These are phyloP conservation scores for Pyricularia pennisetigena DNA, from an alignment of 2,329 filamentous ascomycete genomes.

Conservation along the genomic window DNA sequence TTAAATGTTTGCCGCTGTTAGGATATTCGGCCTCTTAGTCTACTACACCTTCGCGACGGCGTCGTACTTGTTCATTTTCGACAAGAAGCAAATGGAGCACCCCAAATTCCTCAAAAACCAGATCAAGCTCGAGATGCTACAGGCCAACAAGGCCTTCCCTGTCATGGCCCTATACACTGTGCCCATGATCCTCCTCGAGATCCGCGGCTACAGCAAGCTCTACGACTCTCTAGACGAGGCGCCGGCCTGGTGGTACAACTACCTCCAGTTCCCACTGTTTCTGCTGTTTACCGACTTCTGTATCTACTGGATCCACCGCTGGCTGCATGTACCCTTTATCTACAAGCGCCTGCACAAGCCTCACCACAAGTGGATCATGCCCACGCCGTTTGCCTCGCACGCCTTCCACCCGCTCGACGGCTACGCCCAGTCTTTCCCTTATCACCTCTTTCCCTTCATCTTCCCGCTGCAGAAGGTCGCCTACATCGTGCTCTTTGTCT, in stretches of 20 bases:
- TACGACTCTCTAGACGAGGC: conserved; percentile 73
- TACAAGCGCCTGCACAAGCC: conserved; percentile 94
- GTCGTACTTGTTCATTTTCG: conserved; percentile 84
- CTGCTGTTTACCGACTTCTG: conserved; percentile 78
- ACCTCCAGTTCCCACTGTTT: conserved; percentile 80
- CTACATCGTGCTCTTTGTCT: conserved; percentile 76
- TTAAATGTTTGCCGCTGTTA: conserved; percentile 23
- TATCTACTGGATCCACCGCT: conserved; percentile 89
- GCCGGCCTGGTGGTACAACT: conserved; percentile 69
- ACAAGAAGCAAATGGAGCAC: conserved; percentile 80
- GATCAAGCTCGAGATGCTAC: conserved; percentile 73
- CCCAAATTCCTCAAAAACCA: conserved; percentile 95
- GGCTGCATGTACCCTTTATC: conserved; percentile 66
- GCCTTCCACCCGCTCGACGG: conserved; percentile 94
- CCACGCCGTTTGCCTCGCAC: conserved; percentile 82
- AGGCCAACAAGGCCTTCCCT: conserved; percentile 69
- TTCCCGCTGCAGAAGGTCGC: conserved; percentile 89
- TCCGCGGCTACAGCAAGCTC: conserved; percentile 75
- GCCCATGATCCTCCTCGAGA: conserved; percentile 73
- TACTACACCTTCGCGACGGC: conserved; percentile 80
- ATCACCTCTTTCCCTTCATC: conserved; percentile 87
- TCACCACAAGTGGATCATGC: conserved; percentile 99
- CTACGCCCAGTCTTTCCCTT: conserved; percentile 78
- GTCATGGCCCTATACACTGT: conserved; percentile 74
- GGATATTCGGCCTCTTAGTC: conserved; percentile 73